Evolutionary conservation across 768 basidiomycete genomes (phyloP), one percentile per base, ranked within the genome.

Genomic region (Pleurotus eryngii): DNA sequence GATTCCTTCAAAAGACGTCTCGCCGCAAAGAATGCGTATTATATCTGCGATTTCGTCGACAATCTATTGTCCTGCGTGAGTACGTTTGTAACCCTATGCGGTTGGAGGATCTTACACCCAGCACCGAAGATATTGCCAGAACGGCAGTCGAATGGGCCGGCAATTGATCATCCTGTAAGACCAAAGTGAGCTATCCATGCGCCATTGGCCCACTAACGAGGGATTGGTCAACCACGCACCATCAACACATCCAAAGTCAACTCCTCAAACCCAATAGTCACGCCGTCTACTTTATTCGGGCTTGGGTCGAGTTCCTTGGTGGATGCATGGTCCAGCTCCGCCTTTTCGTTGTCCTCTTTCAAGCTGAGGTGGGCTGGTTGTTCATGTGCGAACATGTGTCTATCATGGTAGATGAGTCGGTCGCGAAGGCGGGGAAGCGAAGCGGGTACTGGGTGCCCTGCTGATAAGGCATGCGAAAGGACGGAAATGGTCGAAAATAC

Each of bases 111-210:
- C 72, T 51, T 59, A 77, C 76, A 30, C 71, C 64, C 9, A 79
- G 67, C 17, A 77, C 66, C 40, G 65, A 71, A 3, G 74, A 74
- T n/a, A 79, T 66, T 3, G 76, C 74, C 14, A 77, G 67, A 15
- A 79, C 67, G 5, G 76, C 73, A 22, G 77, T 75, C 2, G 76
- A 74, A 64, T 79, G 76, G 1, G 73, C 72, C 12, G 78, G 75
- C 50, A 79, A 55, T 62, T 77, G 76, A 17, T 70, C 70, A 58
- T 79, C 73, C 76, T 77, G 46, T 12, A 53, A 46, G 27, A 47
- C 30, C 15, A 5, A 24, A 35, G 50, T 60, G n/a, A 56, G 46
- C 42, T 3, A 22, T 43, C 9, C n/a, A n/a, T 27, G 0, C 73
- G 74, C 77, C 14, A 54, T 45, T 26, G 49, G 17, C 11, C 38